Evolutionary conservation across 164 flowering plant species (phyloP).

Genomic region (Berberis vulgaris): DNA sequence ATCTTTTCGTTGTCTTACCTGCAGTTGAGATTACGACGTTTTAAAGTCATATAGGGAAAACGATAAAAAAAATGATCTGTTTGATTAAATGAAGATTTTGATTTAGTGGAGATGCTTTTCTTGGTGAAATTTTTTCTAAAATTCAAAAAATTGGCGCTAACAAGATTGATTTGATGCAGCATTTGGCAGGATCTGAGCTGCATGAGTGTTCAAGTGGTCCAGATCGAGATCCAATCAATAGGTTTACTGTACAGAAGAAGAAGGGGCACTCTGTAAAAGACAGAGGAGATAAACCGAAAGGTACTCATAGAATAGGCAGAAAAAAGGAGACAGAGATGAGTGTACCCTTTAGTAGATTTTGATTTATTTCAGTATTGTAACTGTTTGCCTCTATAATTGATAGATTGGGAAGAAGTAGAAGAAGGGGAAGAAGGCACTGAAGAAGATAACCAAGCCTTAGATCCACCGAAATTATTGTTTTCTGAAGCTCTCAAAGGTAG

Average conservation of each 20-base stretch:
- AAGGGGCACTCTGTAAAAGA: slow-evolving; percentile 14
- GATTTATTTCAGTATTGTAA: slow-evolving; percentile 5
- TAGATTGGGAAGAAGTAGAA: slow-evolving; percentile 24
- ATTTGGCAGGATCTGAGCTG: slow-evolving; percentile 38
- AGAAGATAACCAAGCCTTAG: slow-evolving; percentile 20
- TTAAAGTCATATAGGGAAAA: not conserved
- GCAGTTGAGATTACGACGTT: not conserved
- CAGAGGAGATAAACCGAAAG: slow-evolving; percentile 30
- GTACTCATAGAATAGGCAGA: slow-evolving; percentile 18
- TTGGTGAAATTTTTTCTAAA: not conserved
- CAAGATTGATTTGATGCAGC: slow-evolving; percentile 34
- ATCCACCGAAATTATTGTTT: slow-evolving; percentile 62
- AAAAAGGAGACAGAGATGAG: not conserved
- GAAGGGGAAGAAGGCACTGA: slow-evolving; percentile 26
- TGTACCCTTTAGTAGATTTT: not conserved
- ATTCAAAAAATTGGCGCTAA: slow-evolving; percentile 8
- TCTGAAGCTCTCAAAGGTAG: slow-evolving; percentile 74
- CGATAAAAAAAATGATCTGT: not conserved
- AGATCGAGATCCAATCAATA: slow-evolving; percentile 36
- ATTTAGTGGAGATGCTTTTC: not conserved
- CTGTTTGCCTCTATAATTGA: slow-evolving; percentile 13
- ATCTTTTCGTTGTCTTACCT: too few relatives aligned
- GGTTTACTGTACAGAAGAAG: slow-evolving; percentile 16
- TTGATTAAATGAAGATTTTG: not conserved
- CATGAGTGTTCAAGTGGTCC: slow-evolving; percentile 38